phyloP scores from a whole-genome alignment of 129 eudicot species.

The Apium graveolens region DNA sequence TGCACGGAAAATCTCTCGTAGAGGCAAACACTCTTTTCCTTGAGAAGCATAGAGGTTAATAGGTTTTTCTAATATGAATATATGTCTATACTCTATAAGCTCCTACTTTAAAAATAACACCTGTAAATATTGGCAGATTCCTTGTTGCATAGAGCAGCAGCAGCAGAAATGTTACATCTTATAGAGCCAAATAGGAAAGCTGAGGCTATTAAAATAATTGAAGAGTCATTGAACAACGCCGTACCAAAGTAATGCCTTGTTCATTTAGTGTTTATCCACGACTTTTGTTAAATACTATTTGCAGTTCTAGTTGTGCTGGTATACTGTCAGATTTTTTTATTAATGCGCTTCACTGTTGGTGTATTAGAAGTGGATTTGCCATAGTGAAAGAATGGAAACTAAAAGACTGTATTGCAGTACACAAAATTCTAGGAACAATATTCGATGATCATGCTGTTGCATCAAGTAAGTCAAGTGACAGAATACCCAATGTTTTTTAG shows the following conservation, averaged over 20 bases:
- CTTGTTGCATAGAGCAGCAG: conserved; percentile 91
- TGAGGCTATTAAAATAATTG: conserved; percentile 65
- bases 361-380: conserved; percentile 39
- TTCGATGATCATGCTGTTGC: conserved; percentile 67
- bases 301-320: neutral
- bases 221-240: conserved; percentile 47
- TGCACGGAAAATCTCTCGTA: conserved; percentile 64
- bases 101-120: neutral
- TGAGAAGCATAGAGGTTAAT: conserved; percentile 69
- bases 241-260: conserved; percentile 35
- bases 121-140: conserved; percentile 52
- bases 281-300: neutral
- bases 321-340: neutral
- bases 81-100: neutral
- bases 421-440: conserved; percentile 49
- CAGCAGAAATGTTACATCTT: conserved; percentile 71
- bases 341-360: conserved; percentile 9
- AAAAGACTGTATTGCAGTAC: conserved; percentile 72
- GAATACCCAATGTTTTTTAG: neutral
- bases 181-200: conserved; percentile 73
- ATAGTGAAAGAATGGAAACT: conserved; percentile 53
- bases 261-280: neutral
- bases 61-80: neutral
- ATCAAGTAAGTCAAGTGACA: conserved; percentile 41
- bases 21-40: conserved; percentile 68